These are phyloP conservation scores for Paulownia fortunei DNA, from an alignment of 257 asterid genomes.

Conservation along the genomic window DNA sequence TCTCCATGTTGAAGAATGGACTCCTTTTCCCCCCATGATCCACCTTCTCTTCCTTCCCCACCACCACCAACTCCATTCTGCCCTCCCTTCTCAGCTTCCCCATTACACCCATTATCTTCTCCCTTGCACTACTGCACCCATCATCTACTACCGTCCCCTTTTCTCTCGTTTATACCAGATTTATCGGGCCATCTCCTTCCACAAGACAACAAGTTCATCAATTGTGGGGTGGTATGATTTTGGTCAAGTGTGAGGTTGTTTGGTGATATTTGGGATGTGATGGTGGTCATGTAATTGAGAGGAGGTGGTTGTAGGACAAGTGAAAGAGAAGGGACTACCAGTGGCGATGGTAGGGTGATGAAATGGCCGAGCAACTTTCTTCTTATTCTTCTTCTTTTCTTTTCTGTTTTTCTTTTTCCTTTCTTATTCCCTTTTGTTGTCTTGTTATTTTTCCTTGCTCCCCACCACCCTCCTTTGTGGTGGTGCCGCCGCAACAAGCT, in stretches of 20 bases:
- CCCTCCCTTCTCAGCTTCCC: neutral
- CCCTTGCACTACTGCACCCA: neutral
- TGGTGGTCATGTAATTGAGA: neutral
- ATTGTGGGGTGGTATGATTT: neutral
- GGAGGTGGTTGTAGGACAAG: too few relatives aligned
- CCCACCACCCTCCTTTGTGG: neutral
- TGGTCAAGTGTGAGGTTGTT: neutral
- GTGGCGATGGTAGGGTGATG: neutral
- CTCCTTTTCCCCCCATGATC: neutral
- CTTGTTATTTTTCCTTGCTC: too few relatives aligned
- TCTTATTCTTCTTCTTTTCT: too few relatives aligned
- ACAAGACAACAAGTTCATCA: neutral
- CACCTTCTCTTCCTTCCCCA: neutral
- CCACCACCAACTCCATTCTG: neutral
- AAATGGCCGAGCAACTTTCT: neutral
- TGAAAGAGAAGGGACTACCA: neutral
- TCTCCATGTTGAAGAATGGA: neutral
- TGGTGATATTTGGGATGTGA: neutral
- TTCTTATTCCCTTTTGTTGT: neutral
- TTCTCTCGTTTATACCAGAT: neutral
- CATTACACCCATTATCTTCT: neutral
- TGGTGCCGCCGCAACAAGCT: neutral
- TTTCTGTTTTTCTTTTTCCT: neutral
- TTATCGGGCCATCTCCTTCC: neutral
- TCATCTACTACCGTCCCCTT: neutral